These are phyloP conservation scores for Priceomyces castillae DNA, from an alignment of 805 yeast species.

Conservation along the genomic window DNA sequence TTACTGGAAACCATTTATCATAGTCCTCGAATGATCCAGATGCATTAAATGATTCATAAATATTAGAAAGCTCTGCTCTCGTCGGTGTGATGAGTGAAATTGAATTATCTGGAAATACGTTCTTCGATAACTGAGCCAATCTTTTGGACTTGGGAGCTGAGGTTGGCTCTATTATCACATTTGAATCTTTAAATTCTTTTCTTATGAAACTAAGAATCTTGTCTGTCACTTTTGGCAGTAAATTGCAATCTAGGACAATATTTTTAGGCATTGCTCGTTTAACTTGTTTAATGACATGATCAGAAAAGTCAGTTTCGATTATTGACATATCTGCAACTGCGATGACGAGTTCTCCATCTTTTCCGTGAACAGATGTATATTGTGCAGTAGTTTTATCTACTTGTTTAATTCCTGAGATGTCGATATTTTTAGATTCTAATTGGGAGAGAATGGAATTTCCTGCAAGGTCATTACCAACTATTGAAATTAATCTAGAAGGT, in stretches of 20 bases:
- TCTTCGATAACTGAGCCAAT: slow-evolving; percentile 35
- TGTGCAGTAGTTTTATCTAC: slow-evolving; percentile 52
- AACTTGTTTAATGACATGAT: slow-evolving; percentile 44
- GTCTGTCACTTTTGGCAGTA: slow-evolving; percentile 43
- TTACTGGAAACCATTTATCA: slow-evolving; percentile 70
- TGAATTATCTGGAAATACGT: slow-evolving; percentile 47
- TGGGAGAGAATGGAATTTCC: slow-evolving; percentile 41
- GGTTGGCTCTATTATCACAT: slow-evolving; percentile 71
- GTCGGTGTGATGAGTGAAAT: slow-evolving; percentile 67
- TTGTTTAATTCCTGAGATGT: slow-evolving; percentile 38
- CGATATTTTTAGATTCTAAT: slow-evolving; percentile 25
- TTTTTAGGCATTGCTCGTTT: slow-evolving; percentile 41
- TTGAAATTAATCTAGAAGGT: slow-evolving; percentile 48
- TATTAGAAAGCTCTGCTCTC: slow-evolving; percentile 51
- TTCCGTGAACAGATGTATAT: slow-evolving; percentile 66
- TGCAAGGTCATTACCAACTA: slow-evolving; percentile 58
- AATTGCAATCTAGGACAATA: slow-evolving; percentile 67
- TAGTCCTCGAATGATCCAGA: slow-evolving; percentile 45
- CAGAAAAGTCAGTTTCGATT: slow-evolving; percentile 45
- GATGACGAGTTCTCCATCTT: slow-evolving; percentile 59
- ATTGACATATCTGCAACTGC: slow-evolving; percentile 88
- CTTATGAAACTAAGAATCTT: slow-evolving; percentile 29
- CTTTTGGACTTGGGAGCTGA: slow-evolving; percentile 60
- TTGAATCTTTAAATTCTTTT: slow-evolving; percentile 15
- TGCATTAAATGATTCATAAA: slow-evolving; percentile 49